phyloP scores from a whole-genome alignment of 2,329 filamentous ascomycete species.

The Akanthomyces uredinophilus region DNA sequence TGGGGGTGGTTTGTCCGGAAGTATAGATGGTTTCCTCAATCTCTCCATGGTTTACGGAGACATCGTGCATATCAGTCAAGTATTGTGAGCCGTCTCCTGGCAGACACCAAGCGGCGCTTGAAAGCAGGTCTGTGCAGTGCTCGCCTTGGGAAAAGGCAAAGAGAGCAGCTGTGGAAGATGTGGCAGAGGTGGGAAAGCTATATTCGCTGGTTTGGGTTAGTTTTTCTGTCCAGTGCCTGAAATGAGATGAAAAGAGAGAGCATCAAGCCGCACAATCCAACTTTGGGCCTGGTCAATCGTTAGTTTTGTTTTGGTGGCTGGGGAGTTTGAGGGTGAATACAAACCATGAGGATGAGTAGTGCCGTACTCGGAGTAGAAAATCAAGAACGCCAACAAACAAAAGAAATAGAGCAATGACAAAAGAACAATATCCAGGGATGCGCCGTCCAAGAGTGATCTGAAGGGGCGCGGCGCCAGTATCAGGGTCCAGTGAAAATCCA shows the following conservation, averaged over 20 bases:
- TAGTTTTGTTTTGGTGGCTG: not conserved
- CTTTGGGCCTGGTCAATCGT: constrained; percentile 46
- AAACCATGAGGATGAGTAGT: constrained; percentile 17
- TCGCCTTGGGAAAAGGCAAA: constrained; percentile 57
- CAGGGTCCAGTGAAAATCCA: not conserved
- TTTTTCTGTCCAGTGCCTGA: constrained; percentile 45
- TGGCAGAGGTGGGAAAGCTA: constrained; percentile 49
- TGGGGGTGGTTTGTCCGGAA: constrained; percentile 51
- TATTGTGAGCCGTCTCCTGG: constrained; percentile 56
- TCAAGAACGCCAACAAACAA: not conserved
- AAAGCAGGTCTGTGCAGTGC: constrained; percentile 51
- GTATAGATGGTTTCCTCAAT: constrained; percentile 50
- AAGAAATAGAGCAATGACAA: not conserved
- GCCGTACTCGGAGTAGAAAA: not conserved
- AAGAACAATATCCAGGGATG: not conserved
- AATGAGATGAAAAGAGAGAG: constrained; percentile 28
- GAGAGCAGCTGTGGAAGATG: constrained; percentile 46
- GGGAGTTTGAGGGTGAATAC: constrained; percentile 21
- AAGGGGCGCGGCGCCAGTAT: too few relatives aligned
- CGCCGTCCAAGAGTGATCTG: not conserved
- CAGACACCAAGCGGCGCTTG: constrained; percentile 51
- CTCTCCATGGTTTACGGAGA: constrained; percentile 47
- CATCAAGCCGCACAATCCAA: constrained; percentile 42
- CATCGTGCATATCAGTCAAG: constrained; percentile 49
- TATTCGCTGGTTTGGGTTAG: constrained; percentile 54